A percentile compares a stretch with the other conserved stretches of the same genome.
phyloP scores from a whole-genome alignment of 2,329 filamentous ascomycete genomes.

The Dothideomycetidae sp. region DNA sequence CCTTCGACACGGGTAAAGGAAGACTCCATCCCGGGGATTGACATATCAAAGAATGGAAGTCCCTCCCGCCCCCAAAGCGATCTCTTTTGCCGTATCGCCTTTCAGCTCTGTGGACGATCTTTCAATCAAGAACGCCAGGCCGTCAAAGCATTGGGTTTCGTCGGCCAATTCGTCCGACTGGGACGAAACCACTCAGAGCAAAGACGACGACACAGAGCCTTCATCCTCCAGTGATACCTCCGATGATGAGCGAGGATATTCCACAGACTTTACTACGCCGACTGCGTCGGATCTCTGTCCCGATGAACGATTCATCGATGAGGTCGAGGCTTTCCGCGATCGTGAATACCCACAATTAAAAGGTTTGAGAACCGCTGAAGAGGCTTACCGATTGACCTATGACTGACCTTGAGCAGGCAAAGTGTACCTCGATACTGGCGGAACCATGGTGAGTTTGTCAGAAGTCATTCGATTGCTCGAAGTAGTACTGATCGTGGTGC shows the following conservation, averaged over 20 bases:
- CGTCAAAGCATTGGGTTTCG: neutral
- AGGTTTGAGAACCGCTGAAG: slow-evolving; percentile 20
- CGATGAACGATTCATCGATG: slow-evolving; percentile 22
- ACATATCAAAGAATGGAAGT: neutral
- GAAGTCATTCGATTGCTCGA: neutral
- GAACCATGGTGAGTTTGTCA: slow-evolving; percentile 54
- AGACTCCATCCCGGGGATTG: no score
- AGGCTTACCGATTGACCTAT: slow-evolving; percentile 1
- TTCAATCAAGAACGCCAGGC: slow-evolving; percentile 2
- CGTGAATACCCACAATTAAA: slow-evolving; percentile 30
- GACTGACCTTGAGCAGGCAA: slow-evolving; percentile 12
- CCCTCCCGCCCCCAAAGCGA: neutral
- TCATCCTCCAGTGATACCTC: neutral
- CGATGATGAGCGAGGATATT: slow-evolving; percentile 19
- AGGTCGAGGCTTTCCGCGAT: slow-evolving; percentile 27
- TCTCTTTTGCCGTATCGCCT: slow-evolving; percentile 4
- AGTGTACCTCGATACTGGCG: slow-evolving; percentile 80
- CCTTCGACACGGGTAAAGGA: no score
- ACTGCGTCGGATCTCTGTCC: slow-evolving; percentile 18
- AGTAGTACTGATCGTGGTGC: slow-evolving; percentile 10
- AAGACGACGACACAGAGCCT: slow-evolving; percentile 18
- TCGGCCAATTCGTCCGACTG: slow-evolving; percentile 2
- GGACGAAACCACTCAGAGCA: slow-evolving; percentile 21
- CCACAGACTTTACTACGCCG: slow-evolving; percentile 24
- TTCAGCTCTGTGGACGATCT: slow-evolving; percentile 7